These are phyloP conservation scores for Gracilaria domingensis DNA, from an alignment of 23 red algal species.

Conservation along the genomic window DNA sequence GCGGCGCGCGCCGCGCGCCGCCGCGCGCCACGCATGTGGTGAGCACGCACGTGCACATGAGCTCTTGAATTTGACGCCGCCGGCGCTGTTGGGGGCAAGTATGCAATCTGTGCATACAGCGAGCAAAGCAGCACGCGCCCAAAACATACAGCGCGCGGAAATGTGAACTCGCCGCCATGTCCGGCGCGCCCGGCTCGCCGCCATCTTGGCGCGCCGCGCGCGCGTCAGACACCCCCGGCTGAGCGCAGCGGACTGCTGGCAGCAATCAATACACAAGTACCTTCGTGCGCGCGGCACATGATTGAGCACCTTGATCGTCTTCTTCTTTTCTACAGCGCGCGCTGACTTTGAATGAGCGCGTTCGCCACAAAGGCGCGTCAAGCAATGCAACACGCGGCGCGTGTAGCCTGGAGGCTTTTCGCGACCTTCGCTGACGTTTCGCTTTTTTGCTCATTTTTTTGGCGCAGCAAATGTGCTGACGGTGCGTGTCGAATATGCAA, in stretches of 20 bases:
- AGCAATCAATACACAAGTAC: constrained; percentile 21
- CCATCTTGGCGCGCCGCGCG: not conserved
- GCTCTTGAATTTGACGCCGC: not conserved
- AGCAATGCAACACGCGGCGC: constrained; percentile 23
- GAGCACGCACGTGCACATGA: not conserved
- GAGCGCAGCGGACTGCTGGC: not conserved
- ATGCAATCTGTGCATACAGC: not conserved
- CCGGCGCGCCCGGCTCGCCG: no score
- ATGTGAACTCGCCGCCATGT: not conserved
- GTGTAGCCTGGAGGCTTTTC: no score
- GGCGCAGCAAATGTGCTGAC: not conserved
- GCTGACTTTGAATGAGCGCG: not conserved
- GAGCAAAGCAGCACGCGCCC: not conserved
- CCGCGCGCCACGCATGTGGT: no score
- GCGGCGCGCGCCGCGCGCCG: no score
- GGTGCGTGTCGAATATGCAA: not conserved
- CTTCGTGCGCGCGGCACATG: not conserved
- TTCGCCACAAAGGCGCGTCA: not conserved
- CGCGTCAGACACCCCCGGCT: no score
- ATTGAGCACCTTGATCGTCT: not conserved
- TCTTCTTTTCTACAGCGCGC: not conserved
- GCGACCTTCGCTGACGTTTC: not conserved
- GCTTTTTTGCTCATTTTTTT: not conserved
- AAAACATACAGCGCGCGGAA: constrained; percentile 1
- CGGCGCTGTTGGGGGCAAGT: not conserved